phyloP scores from a whole-genome alignment of 1,284 basidiomycete genomes.

The Sporisorium iseilematis-ciliati region DNA sequence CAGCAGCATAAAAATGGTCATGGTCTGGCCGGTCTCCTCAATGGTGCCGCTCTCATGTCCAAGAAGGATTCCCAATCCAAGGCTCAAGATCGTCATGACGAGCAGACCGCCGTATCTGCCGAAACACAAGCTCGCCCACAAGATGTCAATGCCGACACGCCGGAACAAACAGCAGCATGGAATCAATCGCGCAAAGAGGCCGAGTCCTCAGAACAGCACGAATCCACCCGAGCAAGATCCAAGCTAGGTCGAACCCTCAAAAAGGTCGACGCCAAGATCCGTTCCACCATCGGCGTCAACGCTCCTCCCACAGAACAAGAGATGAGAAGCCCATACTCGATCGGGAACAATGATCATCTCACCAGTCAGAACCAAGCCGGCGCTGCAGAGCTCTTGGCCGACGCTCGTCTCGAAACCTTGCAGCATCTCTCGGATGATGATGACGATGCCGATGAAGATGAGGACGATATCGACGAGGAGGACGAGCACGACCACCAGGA shows the following conservation, averaged over 20 bases:
- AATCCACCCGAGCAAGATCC: slow-evolving; percentile 13
- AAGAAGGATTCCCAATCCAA: slow-evolving; percentile 28
- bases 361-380: slow-evolving; percentile 18
- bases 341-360: slow-evolving; percentile 41
- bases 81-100: slow-evolving; percentile 18
- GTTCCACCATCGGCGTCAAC: slow-evolving; percentile 28
- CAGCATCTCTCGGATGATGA: slow-evolving; percentile 36
- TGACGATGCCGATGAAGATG: slow-evolving; percentile 26
- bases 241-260: slow-evolving; percentile 36
- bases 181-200: slow-evolving; percentile 24
- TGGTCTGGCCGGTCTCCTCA: slow-evolving; percentile 29
- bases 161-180: slow-evolving; percentile 34
- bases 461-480: slow-evolving; percentile 17
- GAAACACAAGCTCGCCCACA: neutral
- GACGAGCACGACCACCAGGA: slow-evolving; percentile 15
- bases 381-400: slow-evolving; percentile 43
- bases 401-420: slow-evolving; percentile 41
- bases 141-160: neutral
- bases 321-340: slow-evolving; percentile 35
- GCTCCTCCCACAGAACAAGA: slow-evolving; percentile 38
- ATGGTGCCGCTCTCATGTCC: slow-evolving; percentile 39
- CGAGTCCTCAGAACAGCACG: slow-evolving; percentile 25
- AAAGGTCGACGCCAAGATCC: slow-evolving; percentile 34
- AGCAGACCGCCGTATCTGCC: slow-evolving; percentile 9
- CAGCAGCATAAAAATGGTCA: slow-evolving; percentile 11